Base-by-base conservation (phyloP, 306 rosid species). In the Vigna unguiculata region DNA sequence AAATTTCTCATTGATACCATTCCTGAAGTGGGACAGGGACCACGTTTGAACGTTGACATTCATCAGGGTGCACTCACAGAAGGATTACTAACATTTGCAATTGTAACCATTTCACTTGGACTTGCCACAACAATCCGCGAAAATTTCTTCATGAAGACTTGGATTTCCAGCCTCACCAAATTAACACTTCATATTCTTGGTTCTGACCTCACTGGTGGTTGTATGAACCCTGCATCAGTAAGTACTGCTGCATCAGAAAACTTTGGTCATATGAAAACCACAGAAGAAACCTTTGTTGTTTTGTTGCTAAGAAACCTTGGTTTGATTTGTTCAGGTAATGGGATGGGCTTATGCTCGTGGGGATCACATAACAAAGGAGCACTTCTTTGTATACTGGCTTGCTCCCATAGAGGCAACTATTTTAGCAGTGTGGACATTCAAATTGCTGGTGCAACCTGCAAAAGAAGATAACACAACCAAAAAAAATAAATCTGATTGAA, bases 291-390 rank as follows among this genome's bases (percentile, higher is more conserved):
- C 41, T 19, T 49, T 74, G 32, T 52, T 68, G 74, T 32, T 74
- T 53, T 66, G 41, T 45, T 49, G 34, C 40, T 52, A 45, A 51
- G 25, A 59, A 60, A 71, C 46, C 17, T 40, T 54, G 34, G 40
- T 19, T 49, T 46, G 71, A 30, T 66, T 40, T 82, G 0, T 71
- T 63, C 67, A 95, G 99, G 99, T 86, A 30, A 88, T 91, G 91
- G 99, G 97, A 75, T 95, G 99, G 97, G 97, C 97, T 66, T 95
- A 86, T 77, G 98, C 97, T 60, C 87, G 93, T 6, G 97, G 97
- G 1, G 93, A 90, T 69, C 97, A 92, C 79, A 82, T 87, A 80
- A 90, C 96, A 9, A 92, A 87, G 88, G 98, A 95, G 72, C 96
- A 90, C 80, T n/a, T 95, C 17, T 77, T 89, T 65, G 97, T 95